phyloP scores from a whole-genome alignment of 1,284 basidiomycete species.

The Wolfiporia cocos region DNA sequence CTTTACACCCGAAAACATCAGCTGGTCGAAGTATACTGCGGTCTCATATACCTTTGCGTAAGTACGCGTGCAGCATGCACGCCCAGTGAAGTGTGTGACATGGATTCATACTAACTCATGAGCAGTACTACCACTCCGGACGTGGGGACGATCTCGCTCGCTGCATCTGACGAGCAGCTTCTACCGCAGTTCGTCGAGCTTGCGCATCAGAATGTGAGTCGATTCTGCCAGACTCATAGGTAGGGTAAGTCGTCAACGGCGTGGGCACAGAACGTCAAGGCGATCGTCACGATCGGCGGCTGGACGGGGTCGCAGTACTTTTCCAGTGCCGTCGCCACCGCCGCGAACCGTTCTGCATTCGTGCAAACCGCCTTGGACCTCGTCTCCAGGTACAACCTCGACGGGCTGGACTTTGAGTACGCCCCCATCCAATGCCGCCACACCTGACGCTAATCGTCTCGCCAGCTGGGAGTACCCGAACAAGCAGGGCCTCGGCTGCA shows the following conservation, averaged over 20 bases:
- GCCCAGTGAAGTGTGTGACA: not conserved
- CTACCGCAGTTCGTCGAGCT: constrained; percentile 46
- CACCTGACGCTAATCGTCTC: not conserved
- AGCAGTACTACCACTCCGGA: constrained; percentile 39
- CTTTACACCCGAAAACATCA: constrained; percentile 37
- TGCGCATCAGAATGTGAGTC: constrained; percentile 49
- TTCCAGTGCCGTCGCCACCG: constrained; percentile 64
- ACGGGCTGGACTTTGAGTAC: constrained; percentile 86
- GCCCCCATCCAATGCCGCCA: constrained; percentile 20
- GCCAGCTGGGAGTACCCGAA: constrained; percentile 82
- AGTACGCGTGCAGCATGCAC: constrained; percentile 19
- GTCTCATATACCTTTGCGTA: constrained; percentile 57
- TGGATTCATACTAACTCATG: no score
- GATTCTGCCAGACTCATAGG: not conserved
- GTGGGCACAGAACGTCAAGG: constrained; percentile 47
- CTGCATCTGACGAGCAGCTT: constrained; percentile 33
- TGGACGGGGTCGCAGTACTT: constrained; percentile 82
- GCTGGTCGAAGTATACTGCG: constrained; percentile 50
- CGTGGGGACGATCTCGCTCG: constrained; percentile 34
- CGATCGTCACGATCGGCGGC: constrained; percentile 80
- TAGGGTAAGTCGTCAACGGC: not conserved
- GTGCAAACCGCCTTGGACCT: constrained; percentile 57
- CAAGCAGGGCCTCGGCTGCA: constrained; percentile 60
- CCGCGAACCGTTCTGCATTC: constrained; percentile 59
- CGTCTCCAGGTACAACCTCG: constrained; percentile 60